Evolutionary conservation across 1,284 basidiomycete species (phyloP), one percentile per base, ranked within the genome.

Genomic region (Takashimella koratensis): DNA sequence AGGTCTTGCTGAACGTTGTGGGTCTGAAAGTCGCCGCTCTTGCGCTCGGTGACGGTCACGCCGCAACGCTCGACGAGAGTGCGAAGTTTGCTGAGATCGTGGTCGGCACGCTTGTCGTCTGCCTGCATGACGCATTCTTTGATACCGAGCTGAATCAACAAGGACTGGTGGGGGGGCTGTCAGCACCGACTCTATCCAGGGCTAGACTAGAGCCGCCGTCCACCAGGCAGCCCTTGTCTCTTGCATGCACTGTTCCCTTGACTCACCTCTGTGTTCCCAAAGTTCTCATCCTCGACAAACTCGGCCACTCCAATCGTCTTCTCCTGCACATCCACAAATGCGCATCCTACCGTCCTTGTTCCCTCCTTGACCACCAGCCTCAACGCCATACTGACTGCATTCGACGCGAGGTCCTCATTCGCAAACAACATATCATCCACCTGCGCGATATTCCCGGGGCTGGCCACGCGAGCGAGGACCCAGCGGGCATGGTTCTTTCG

Each of bases 121-220:
- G 73, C 74, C n/a, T 81, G 77, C 5, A 84, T 56, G 36, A 84
- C 60, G 26, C 90, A 93, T 75, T 99, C 96, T 73, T 98, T 98
- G 43, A 94, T 91, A 2, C 91, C 94, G 1, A 98, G 83, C 74
- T 98, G 96, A 57, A 98, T 98, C 45, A 98, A 79, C 13, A 98
- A 82, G 3, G 91, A 94, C 90, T 96, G n/a, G n/a, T n/a, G n/a
- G n/a, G n/a, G n/a, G n/a, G n/a, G 67, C 39, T 4, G 3, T 26
- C 24, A 45, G n/a, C n/a, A n/a, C n/a, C n/a, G n/a, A n/a, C n/a
- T n/a, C n/a, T n/a, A n/a, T n/a, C n/a, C n/a, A n/a, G n/a, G n/a
- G n/a, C n/a, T n/a, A n/a, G n/a, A n/a, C n/a, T n/a, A n/a, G n/a
- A n/a, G n/a, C n/a, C n/a, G n/a, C n/a, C n/a, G n/a, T n/a, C n/a